A percentile compares a stretch with the other conserved stretches of the same genome.
Evolutionary conservation across 805 yeast genomes (phyloP).

Genomic region (Martiniozyma abietophila): DNA sequence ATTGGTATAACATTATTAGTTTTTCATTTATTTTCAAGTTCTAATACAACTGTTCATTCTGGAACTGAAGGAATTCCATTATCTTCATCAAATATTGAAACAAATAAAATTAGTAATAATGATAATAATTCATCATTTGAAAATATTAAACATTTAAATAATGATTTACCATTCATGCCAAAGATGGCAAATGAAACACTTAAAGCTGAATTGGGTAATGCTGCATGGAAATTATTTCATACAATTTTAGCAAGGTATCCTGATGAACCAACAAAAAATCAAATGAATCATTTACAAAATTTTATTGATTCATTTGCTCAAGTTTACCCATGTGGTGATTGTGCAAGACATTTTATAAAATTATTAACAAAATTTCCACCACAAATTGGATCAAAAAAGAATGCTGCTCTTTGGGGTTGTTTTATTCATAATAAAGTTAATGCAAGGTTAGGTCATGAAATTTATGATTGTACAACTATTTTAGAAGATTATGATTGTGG

Average conservation of each 20-base stretch:
- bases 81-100: too few species aligned
- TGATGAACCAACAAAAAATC: constrained; percentile 58
- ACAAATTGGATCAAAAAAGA: constrained; percentile 62
- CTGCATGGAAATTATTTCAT: constrained; percentile 89
- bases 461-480: constrained; percentile 78
- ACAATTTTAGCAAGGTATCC: constrained; percentile 91
- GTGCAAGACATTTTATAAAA: constrained; percentile 82
- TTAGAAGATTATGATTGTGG: constrained; percentile 95
- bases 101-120: too few species aligned
- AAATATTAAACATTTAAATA: too few species aligned
- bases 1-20: too few species aligned
- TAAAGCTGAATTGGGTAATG: constrained; percentile 74
- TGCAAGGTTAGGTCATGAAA: constrained; percentile 52
- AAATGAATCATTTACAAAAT: constrained; percentile 50
- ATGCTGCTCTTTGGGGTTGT: constrained; percentile 96
- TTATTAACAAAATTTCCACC: constrained; percentile 72
- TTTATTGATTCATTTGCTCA: constrained; percentile 75
- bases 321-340: constrained; percentile 95
- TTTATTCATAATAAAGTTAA: constrained; percentile 84
- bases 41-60: too few species aligned
- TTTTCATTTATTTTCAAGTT: too few species aligned
- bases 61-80: too few species aligned
- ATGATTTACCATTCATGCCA: constrained; percentile 64
- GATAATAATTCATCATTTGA: too few species aligned
- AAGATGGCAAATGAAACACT: constrained; percentile 72